A percentile compares a stretch with the other conserved stretches of the same genome.
Evolutionary conservation across 2,329 filamentous ascomycete genomes (phyloP).

Genomic region (Aspergillus udagawae): DNA sequence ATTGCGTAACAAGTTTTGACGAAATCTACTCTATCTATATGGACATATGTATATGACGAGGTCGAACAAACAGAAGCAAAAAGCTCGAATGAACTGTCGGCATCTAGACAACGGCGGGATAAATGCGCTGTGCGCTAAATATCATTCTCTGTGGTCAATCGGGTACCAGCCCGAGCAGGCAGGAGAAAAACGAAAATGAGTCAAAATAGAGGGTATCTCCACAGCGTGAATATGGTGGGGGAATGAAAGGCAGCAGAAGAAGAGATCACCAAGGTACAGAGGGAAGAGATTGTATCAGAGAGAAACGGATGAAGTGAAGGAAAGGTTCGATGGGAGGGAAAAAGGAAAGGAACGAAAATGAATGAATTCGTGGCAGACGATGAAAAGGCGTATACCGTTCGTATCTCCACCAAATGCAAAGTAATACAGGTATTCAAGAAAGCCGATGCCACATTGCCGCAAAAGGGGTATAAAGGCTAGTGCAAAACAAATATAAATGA

Average conservation of each 20-base stretch:
- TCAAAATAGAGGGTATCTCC: neutral
- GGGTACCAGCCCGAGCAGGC: conserved; percentile 7
- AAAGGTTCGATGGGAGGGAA: neutral
- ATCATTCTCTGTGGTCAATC: conserved; percentile 4
- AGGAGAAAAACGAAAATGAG: neutral
- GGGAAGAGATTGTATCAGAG: conserved; percentile 6
- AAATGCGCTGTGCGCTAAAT: conserved; percentile 6
- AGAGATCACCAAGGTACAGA: conserved; percentile 9
- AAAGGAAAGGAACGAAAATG: conserved; percentile 4
- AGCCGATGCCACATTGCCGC: neutral
- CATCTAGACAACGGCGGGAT: neutral
- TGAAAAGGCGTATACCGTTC: neutral
- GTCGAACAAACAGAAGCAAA: neutral
- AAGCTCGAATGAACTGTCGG: neutral
- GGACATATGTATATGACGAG: neutral
- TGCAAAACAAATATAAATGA: conserved; percentile 6
- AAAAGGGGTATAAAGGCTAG: conserved; percentile 16
- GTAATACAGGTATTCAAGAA: neutral
- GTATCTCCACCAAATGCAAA: conserved; percentile 6
- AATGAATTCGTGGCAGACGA: neutral
- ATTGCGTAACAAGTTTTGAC: neutral
- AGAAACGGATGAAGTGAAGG: conserved; percentile 1
- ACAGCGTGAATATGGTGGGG: neutral
- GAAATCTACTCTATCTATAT: neutral
- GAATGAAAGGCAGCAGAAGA: conserved; percentile 1